phyloP scores from a whole-genome alignment of 176 grass and related monocot genomes.

The Elaeis guineensis region DNA sequence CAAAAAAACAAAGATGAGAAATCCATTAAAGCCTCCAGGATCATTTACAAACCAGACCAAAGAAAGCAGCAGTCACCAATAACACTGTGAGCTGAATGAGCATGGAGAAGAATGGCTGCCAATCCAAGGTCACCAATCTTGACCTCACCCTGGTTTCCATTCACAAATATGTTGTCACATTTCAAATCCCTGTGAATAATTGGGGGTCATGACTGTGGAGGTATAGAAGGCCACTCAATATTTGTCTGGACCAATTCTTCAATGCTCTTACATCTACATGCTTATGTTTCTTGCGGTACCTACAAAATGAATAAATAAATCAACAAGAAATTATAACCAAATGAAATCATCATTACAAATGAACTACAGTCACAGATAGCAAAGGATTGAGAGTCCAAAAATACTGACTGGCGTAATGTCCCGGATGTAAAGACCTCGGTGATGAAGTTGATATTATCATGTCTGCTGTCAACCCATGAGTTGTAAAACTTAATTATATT shows the following conservation, averaged over 20 bases:
- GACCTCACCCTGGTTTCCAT: slow-evolving; percentile 74
- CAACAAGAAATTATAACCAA: background rate
- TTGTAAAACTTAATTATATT: slow-evolving; percentile 83
- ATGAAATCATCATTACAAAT: background rate
- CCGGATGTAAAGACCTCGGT: slow-evolving; percentile 81
- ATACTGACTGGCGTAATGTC: slow-evolving; percentile 58
- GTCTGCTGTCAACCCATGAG: slow-evolving; percentile 61
- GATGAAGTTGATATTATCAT: slow-evolving; percentile 65
- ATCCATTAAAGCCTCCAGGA: too few relatives aligned
- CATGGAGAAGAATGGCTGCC: slow-evolving; percentile 61
- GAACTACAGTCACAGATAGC: background rate
- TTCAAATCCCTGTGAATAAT: slow-evolving; percentile 72
- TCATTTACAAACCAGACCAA: background rate
- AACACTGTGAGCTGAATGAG: slow-evolving; percentile 64
- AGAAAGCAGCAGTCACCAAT: slow-evolving; percentile 34
- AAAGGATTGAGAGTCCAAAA: background rate
- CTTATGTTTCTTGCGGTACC: slow-evolving; percentile 73
- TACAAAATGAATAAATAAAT: slow-evolving; percentile 20
- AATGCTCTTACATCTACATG: slow-evolving; percentile 68
- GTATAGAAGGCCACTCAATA: slow-evolving; percentile 66
- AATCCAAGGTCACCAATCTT: slow-evolving; percentile 82
- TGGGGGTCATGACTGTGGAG: slow-evolving; percentile 77
- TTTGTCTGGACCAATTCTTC: slow-evolving; percentile 83
- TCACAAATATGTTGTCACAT: slow-evolving; percentile 79
- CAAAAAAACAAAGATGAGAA: too few relatives aligned